These are phyloP conservation scores for Symbiodinium pilosum DNA, from an alignment of 73 alveolate species.

Conservation along the genomic window DNA sequence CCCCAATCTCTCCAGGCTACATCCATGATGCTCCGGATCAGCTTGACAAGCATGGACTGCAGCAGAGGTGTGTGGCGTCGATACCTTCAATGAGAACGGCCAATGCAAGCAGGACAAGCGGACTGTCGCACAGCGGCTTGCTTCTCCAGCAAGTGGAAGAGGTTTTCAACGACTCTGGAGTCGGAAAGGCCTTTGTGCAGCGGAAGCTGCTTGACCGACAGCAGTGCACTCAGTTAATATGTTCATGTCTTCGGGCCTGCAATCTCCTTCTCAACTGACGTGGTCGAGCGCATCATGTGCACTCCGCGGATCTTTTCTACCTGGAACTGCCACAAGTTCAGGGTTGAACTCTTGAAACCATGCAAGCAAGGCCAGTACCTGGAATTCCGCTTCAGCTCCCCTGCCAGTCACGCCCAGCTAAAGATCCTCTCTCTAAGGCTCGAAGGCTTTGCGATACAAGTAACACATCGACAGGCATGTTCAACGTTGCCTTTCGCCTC, in stretches of 20 bases:
- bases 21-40: conserved; percentile 55
- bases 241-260: background rate
- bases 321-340: background rate
- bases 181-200: conserved; percentile 38
- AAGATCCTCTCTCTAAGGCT: too few relatives aligned
- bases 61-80: conserved; percentile 41
- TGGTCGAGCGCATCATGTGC: background rate
- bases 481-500: background rate
- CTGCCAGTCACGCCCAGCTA: background rate
- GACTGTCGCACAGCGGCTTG: background rate
- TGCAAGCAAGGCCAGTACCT: background rate
- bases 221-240: background rate
- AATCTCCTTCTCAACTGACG: conserved; percentile 49
- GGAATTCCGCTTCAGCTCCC: background rate
- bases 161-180: conserved; percentile 65
- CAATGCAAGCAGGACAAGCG: background rate
- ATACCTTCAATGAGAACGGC: conserved; percentile 8
- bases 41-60: conserved; percentile 81
- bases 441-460: background rate
- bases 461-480: background rate
- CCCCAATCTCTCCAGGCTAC: background rate
- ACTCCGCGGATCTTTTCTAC: conserved; percentile 39
- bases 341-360: background rate
- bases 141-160: conserved; percentile 88
- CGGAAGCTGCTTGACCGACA: background rate